These are phyloP conservation scores for Backusella mclennaniae DNA, from an alignment of 192 early-diverging fungal species.

Conservation along the genomic window DNA sequence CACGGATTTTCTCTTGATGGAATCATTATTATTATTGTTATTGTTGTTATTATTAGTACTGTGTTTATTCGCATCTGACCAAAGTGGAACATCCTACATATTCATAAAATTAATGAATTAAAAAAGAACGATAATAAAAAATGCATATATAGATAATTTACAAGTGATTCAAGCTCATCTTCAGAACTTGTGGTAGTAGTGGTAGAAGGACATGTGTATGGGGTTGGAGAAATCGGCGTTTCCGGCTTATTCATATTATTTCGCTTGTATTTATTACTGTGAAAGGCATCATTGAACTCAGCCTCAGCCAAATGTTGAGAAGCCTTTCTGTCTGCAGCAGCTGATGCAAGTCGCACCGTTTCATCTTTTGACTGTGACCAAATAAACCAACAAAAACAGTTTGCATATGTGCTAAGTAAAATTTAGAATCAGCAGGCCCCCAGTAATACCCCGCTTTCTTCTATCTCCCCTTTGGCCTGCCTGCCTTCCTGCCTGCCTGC, in stretches of 20 bases:
- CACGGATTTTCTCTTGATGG: conserved; percentile 20
- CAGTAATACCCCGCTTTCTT: background rate
- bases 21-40: background rate
- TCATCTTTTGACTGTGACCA: conserved; percentile 28
- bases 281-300: conserved; percentile 11
- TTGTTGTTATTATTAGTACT: conserved; percentile 3
- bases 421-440: conserved; percentile 11
- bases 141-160: conserved; percentile 2
- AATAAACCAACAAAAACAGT: conserved; percentile 14
- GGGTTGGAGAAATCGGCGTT: background rate
- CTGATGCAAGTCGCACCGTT: conserved; percentile 20
- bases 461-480: background rate
- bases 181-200: conserved; percentile 5
- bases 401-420: conserved; percentile 11
- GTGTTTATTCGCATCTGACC: conserved; percentile 30
- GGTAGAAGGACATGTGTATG: background rate
- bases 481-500: background rate
- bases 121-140: background rate
- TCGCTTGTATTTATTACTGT: background rate
- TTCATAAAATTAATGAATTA: background rate
- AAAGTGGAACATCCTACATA: conserved; percentile 28
- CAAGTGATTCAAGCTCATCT: conserved; percentile 28
- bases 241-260: background rate
- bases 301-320: background rate
- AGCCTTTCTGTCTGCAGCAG: background rate